Evolutionary conservation across 2,329 filamentous ascomycete species (phyloP).

Genomic region (Penicillium sp.): DNA sequence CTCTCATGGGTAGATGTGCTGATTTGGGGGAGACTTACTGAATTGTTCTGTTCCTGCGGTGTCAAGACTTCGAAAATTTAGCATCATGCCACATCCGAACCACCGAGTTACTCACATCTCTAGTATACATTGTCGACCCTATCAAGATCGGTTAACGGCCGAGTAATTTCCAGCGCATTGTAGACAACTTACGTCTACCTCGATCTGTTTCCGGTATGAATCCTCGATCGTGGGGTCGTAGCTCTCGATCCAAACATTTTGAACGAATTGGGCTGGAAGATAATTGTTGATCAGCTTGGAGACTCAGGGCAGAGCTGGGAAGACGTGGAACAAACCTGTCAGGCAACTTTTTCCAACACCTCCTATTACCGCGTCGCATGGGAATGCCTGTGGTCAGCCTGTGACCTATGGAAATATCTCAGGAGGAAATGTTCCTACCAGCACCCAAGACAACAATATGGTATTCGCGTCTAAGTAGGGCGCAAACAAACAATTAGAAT

Average conservation of each 20-base stretch:
- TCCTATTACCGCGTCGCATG: slow-evolving; percentile 44
- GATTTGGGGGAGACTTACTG: slow-evolving; percentile 51
- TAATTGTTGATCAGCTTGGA: slow-evolving; percentile 10
- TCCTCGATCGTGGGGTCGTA: slow-evolving; percentile 85
- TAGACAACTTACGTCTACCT: slow-evolving; percentile 66
- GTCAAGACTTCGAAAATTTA: slow-evolving; percentile 53
- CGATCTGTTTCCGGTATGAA: slow-evolving; percentile 78
- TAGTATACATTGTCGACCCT: slow-evolving; percentile 80
- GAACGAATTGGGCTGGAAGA: slow-evolving; percentile 74
- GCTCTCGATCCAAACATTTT: slow-evolving; percentile 88
- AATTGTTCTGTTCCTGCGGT: slow-evolving; percentile 89
- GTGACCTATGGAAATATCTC: slow-evolving; percentile 1
- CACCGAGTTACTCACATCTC: slow-evolving; percentile 60
- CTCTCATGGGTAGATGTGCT: background rate
- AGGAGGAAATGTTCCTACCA: slow-evolving; percentile 42
- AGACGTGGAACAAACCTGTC: slow-evolving; percentile 55
- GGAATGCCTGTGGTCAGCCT: slow-evolving; percentile 15
- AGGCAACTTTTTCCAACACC: slow-evolving; percentile 88
- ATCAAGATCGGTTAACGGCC: slow-evolving; percentile 24
- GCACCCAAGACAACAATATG: slow-evolving; percentile 74
- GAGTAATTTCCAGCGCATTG: background rate
- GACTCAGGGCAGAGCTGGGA: background rate
- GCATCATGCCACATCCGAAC: slow-evolving; percentile 7
- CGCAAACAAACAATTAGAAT: slow-evolving; percentile 17
- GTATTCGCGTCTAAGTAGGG: slow-evolving; percentile 57